Base-by-base conservation (phyloP, 805 yeast species). In the Zygotorulaspora florentina region DNA sequence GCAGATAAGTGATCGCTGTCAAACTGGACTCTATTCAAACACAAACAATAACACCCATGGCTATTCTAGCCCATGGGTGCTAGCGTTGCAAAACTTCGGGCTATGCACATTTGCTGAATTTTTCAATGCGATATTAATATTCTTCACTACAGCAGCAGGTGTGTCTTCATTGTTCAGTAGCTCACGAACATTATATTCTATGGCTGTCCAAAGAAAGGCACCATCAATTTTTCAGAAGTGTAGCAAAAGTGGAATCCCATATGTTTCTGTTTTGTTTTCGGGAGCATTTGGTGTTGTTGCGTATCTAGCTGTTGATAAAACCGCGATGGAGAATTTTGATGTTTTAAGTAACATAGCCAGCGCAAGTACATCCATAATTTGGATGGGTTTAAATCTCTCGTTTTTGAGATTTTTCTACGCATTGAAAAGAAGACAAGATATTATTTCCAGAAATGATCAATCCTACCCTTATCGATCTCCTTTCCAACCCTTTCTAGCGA, bases 291-390 rank as follows among this genome's bases (percentile, higher is more conserved):
- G 87, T 0, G 58, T 79, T 2, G 64, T 85, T 30, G 76, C 88
- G 0, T 85, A 70, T 59, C 59, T 84, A 17, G 76, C 86, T 2
- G 80, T 83, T 4, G 73, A 78, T 36, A 70, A 75, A 44, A 63
- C 71, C 31, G 81, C 89, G 0, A 76, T 84, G 12, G 64, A 69
- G 12, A 83, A 83, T 4, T 86, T 87, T 53, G 84, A 79, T 48
- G 77, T 83, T 54, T 67, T 86, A 47, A 76, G 85, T 7, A 80
- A 81, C 53, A 72, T 86, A 29, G 76, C 86, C 42, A 80, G 90
- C 2, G 79, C 90, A 0, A 76, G 90, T 1, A 90, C 89, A 0
- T 76, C 87, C 43, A 65, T 88, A 29, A 87, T 85, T 35, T 88
- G 96, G 96, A 66, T 73, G 52, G 85, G 87, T 4, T 78, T 84